phyloP scores from a whole-genome alignment of 2,329 filamentous ascomycete genomes.

The Fusarium cyanostomum region DNA sequence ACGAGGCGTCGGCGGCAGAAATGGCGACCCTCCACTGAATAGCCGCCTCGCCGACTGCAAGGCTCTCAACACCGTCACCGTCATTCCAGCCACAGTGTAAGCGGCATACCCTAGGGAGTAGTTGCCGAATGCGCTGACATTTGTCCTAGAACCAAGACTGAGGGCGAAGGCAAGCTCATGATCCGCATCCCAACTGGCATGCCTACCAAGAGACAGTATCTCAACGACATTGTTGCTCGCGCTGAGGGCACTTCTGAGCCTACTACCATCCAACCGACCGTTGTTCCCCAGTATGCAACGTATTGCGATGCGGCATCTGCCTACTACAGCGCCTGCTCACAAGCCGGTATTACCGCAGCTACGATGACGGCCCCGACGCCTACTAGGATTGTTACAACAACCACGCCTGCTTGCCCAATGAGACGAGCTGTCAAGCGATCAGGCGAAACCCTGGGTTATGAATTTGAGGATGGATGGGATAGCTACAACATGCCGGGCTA shows the following conservation, averaged over 20 bases:
- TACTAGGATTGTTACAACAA: not conserved
- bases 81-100: conserved; percentile 17
- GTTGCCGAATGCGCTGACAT: rapidly evolving
- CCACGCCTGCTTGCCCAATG: not conserved
- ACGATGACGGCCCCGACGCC: conserved; percentile 12
- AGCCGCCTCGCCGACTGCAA: conserved; percentile 15
- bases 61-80: conserved; percentile 1
- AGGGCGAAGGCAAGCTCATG: not conserved
- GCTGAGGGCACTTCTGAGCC: not conserved
- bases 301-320: conserved; percentile 14
- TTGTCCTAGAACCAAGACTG: not conserved
- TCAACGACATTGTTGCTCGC: not conserved
- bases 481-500: conserved; percentile 59
- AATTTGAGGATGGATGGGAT: conserved; percentile 16
- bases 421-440: conserved; percentile 1
- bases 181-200: conserved; percentile 12
- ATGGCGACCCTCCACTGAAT: not conserved
- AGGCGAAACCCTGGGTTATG: conserved; percentile 8
- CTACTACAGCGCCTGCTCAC: conserved; percentile 24
- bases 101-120: rapidly evolving
- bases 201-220: not conserved
- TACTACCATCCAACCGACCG: conserved; percentile 20
- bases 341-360: not conserved
- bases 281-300: conserved; percentile 4
- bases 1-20: not conserved